Percentiles rank a stretch among this genome's conserved stretches.
These are phyloP conservation scores for Baorangia bicolor DNA, from an alignment of 768 basidiomycete genomes.

Conservation along the genomic window DNA sequence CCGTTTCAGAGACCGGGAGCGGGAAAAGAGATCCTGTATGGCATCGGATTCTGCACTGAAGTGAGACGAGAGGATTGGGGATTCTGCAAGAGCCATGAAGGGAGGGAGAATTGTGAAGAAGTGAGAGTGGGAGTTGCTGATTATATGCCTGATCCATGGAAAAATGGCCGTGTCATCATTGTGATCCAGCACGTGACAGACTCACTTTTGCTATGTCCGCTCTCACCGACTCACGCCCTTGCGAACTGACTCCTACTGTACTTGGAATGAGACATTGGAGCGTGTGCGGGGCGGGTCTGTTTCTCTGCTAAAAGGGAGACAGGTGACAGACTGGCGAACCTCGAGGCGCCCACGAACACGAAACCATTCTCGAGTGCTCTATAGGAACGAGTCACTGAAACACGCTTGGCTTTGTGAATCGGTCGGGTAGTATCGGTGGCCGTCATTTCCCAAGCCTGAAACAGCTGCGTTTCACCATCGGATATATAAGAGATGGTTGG, in stretches of 20 bases:
- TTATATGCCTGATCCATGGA: conserved; percentile 5
- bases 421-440: not conserved
- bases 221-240: not conserved
- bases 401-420: not conserved
- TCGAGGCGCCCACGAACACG: not conserved
- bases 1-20: conserved; percentile 41
- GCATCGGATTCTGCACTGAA: conserved; percentile 46
- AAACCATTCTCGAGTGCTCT: not conserved
- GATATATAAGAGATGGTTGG: not conserved
- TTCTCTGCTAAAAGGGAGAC: not conserved
- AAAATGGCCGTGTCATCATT: not conserved
- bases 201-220: not conserved
- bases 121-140: not conserved
- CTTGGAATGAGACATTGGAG: not conserved
- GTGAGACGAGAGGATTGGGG: conserved; percentile 27
- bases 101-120: not conserved
- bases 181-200: conserved; percentile 6
- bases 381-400: no score
- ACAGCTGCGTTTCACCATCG: not conserved
- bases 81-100: conserved; percentile 31
- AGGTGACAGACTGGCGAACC: not conserved
- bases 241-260: not conserved
- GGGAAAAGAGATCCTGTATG: conserved; percentile 66
- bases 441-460: not conserved
- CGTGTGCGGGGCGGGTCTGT: no score